These are phyloP conservation scores for Boletus rex-veris DNA, from an alignment of 768 basidiomycete genomes.

Conservation along the genomic window DNA sequence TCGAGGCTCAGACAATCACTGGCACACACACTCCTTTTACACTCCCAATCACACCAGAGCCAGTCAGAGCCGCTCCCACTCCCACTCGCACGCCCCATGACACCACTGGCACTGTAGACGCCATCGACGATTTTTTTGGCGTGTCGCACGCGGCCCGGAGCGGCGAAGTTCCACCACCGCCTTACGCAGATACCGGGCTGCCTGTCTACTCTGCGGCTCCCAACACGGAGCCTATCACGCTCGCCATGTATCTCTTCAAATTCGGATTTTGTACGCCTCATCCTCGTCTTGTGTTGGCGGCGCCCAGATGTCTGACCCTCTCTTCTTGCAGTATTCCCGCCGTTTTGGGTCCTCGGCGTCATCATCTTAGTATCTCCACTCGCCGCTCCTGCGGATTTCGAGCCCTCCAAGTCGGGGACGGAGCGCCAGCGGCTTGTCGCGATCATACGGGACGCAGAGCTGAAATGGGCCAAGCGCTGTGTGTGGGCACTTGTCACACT, in stretches of 20 bases:
- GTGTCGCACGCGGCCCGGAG: constrained; percentile 13
- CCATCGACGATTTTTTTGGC: constrained; percentile 31
- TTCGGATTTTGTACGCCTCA: constrained; percentile 45
- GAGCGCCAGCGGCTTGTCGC: constrained; percentile 34
- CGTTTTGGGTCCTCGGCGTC: constrained; percentile 44
- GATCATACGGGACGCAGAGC: constrained; percentile 35
- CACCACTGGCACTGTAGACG: constrained; percentile 3
- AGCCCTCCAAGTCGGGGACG: constrained; percentile 32
- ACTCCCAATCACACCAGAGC: constrained; percentile 6
- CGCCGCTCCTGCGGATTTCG: constrained; percentile 29
- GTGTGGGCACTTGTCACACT: constrained; percentile 4
- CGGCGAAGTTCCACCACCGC: constrained; percentile 24
- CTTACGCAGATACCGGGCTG: constrained; percentile 30
- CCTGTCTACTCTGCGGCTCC: constrained; percentile 33
- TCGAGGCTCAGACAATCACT: constrained; percentile 17
- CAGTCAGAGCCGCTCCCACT: neutral
- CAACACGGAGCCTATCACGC: constrained; percentile 37
- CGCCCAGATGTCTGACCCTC: neutral
- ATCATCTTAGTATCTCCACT: constrained; percentile 41
- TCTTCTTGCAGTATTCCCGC: constrained; percentile 41
- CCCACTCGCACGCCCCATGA: constrained; percentile 8
- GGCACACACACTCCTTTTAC: constrained; percentile 2
- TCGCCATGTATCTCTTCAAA: constrained; percentile 48
- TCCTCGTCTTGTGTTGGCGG: neutral
- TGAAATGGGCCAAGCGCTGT: constrained; percentile 42